A percentile compares a stretch with the other conserved stretches of the same genome.
Evolutionary conservation across 2,329 filamentous ascomycete species (phyloP).

Genomic region (Trichoderma citrinoviride): DNA sequence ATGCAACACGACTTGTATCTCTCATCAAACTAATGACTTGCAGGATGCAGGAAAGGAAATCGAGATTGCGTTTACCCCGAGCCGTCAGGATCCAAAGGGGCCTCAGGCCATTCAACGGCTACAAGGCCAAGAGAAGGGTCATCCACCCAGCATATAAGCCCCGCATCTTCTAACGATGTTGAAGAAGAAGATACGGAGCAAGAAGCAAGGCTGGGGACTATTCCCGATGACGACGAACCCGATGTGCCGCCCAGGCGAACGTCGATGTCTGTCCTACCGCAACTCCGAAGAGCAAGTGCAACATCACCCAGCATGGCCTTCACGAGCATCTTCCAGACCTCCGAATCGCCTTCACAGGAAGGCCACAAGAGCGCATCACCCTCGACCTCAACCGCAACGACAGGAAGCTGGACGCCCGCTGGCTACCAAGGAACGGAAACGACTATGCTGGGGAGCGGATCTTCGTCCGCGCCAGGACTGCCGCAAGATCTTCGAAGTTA

Average conservation of each 20-base stretch:
- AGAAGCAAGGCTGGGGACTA: conserved; percentile 48
- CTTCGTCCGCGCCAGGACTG: conserved; percentile 55
- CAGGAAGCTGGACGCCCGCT: conserved; percentile 20
- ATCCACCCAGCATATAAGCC: conserved; percentile 45
- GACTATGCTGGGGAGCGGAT: conserved; percentile 26
- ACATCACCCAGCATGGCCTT: conserved; percentile 40
- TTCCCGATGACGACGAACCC: conserved; percentile 54
- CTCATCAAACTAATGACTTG: conserved; percentile 19
- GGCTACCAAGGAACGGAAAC: conserved; percentile 14
- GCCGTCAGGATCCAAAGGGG: conserved; percentile 48
- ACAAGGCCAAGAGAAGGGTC: conserved; percentile 40
- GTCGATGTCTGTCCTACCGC: conserved; percentile 25
- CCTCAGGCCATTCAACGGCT: conserved; percentile 22
- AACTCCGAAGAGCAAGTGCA: conserved; percentile 34
- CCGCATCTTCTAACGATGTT: conserved; percentile 54
- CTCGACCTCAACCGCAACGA: conserved; percentile 45
- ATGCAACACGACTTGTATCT: neutral
- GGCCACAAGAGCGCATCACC: conserved; percentile 53
- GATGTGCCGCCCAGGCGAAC: conserved; percentile 31
- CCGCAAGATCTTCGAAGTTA: conserved; percentile 73
- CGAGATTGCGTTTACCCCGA: conserved; percentile 91
- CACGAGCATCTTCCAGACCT: conserved; percentile 43
- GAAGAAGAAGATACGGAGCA: conserved; percentile 47
- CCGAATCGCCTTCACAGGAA: conserved; percentile 54
- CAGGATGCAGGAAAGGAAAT: conserved; percentile 87